These are phyloP conservation scores for Aspergillus thermomutatus DNA, from an alignment of 2,329 filamentous ascomycete genomes.

Conservation along the genomic window DNA sequence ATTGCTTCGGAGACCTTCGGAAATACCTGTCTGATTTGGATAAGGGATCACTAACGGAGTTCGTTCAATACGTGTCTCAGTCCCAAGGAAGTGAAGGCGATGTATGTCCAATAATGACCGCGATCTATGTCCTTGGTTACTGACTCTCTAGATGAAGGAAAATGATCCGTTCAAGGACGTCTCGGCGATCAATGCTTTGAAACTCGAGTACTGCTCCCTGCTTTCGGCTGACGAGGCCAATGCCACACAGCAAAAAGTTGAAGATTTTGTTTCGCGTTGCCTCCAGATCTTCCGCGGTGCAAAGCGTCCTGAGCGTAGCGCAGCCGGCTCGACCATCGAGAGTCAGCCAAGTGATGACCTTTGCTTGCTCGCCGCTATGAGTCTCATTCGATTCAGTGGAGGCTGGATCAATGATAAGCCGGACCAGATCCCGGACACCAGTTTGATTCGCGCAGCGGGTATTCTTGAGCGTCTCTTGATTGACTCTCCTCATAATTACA, in stretches of 20 bases:
- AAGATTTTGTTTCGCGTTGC: constrained; percentile 39
- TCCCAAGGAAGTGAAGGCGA: constrained; percentile 19
- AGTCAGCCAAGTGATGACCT: constrained; percentile 44
- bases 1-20: constrained; percentile 45
- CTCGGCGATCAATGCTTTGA: constrained; percentile 41
- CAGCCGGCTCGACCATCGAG: constrained; percentile 37
- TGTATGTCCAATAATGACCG: constrained; percentile 14
- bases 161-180: constrained; percentile 25
- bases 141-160: constrained; percentile 8
- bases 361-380: constrained; percentile 43
- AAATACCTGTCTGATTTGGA: constrained; percentile 31
- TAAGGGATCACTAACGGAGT: constrained; percentile 21
- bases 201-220: constrained; percentile 41
- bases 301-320: constrained; percentile 18
- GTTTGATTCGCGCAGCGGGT: constrained; percentile 36
- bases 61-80: constrained; percentile 25
- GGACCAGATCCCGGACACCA: constrained; percentile 22
- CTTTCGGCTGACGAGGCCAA: constrained; percentile 30
- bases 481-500: constrained; percentile 47
- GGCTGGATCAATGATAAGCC: constrained; percentile 13
- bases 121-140: constrained; percentile 1
- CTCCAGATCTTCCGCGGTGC: constrained; percentile 31
- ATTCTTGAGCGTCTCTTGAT: constrained; percentile 39
- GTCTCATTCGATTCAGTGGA: constrained; percentile 32
- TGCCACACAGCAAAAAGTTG: constrained; percentile 24